Evolutionary conservation across 2,329 filamentous ascomycete species (phyloP), one percentile per base, ranked within the genome.

Genomic region (Trichoderma asperellum): DNA sequence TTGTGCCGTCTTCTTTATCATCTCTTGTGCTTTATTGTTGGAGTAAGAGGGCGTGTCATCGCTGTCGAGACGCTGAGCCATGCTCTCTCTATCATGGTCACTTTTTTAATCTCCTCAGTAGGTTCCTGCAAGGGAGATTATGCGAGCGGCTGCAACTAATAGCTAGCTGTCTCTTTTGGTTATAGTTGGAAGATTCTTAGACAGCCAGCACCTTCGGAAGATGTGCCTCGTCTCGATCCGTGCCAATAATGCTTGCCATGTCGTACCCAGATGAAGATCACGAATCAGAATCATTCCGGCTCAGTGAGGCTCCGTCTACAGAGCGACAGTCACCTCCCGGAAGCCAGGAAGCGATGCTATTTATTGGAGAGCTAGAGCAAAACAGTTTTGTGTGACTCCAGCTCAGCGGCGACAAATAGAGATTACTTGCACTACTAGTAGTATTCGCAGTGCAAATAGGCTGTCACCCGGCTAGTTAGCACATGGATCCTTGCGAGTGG

Each of bases 361-460:
- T 70, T 43, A 63, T 43, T 43, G 27, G 62, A 18, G 27, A 67
- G 34, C 47, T 67, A 40, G 56, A 55, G 43, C 35, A 55, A 59
- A 62, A 61, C 53, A 55, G 55, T 58, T 35, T 70, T 27, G 68
- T 61, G 68, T 40, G 37, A 70, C 68, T 37, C 24, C 47, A 56
- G 24, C 55, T 59, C 43, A 24, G 43, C 47, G 29, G 40, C 27
- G 35, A 35, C 34, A 35, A 24, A 43, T 21, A 49, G 29, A 18
- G 21, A 21, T 12, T 12, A 24, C 47, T 24, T 18, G 18, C 7
- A 43, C 18, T 43, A 1, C 5, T 8, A 43, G 16, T n/a, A n/a
- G 18, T 43, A 43, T n/a, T 43, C 37, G 37, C 18, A n/a, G 18
- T 43, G 40, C 37, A 12, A 43, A 8, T 49, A 49, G 29, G 11